Percentiles rank a stretch among this genome's conserved stretches.
Evolutionary conservation across 148 eudicot species (phyloP).

Genomic region (Cornus controversa): DNA sequence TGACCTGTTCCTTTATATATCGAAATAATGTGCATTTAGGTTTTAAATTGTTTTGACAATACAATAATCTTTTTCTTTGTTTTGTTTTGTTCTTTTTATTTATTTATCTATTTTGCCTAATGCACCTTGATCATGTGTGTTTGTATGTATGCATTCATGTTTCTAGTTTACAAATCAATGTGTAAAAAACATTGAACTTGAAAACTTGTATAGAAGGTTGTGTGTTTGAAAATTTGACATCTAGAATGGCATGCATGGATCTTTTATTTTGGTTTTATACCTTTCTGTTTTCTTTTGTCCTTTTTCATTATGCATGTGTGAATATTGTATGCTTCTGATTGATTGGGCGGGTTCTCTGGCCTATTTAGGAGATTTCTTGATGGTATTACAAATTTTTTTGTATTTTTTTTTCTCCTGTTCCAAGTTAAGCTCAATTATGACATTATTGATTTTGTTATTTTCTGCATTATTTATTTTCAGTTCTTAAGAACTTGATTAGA

Average conservation of each 20-base stretch:
- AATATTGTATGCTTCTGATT: not conserved
- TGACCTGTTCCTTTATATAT: too few relatives aligned
- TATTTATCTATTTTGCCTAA: too few relatives aligned
- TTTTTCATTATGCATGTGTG: not conserved
- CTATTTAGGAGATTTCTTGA: not conserved
- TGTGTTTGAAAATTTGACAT: not conserved
- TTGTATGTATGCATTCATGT: too few relatives aligned
- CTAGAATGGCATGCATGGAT: not conserved
- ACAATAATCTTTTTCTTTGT: too few relatives aligned
- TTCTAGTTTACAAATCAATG: not conserved
- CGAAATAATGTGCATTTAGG: too few relatives aligned
- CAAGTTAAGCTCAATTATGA: not conserved
- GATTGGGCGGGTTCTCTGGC: not conserved
- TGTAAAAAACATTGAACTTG: not conserved
- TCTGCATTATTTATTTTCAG: not conserved
- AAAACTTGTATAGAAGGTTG: not conserved
- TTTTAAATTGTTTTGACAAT: too few relatives aligned
- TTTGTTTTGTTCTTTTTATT: too few relatives aligned
- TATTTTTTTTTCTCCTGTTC: not conserved
- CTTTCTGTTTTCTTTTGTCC: not conserved
- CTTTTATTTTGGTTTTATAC: not conserved
- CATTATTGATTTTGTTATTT: not conserved
- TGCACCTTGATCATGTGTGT: too few relatives aligned
- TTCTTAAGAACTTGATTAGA: not conserved
- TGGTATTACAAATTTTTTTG: conserved; percentile 1